phyloP scores from a whole-genome alignment of 257 asterid species.

The Solanum chiquidenum region DNA sequence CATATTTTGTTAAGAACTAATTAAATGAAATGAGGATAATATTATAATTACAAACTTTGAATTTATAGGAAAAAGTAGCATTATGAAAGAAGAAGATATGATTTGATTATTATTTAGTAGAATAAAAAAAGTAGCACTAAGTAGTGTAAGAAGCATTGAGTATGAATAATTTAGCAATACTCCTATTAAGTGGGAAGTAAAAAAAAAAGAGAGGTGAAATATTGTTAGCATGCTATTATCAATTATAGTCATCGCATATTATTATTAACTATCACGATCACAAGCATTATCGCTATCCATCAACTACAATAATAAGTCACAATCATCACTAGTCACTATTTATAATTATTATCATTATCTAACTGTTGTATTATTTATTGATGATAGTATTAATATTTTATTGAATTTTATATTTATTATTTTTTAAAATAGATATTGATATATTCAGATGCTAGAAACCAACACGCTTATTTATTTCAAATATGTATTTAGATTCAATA shows the following conservation, averaged over 20 bases:
- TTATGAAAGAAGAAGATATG: neutral
- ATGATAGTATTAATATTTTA: neutral
- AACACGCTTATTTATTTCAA: neutral
- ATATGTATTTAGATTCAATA: neutral
- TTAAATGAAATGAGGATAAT: neutral
- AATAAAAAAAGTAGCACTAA: neutral
- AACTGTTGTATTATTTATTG: neutral
- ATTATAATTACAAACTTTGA: too few relatives aligned
- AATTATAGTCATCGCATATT: too few relatives aligned
- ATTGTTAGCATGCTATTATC: neutral
- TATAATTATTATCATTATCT: neutral
- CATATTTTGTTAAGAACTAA: neutral
- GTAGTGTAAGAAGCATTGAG: neutral
- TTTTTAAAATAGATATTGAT: too few relatives aligned
- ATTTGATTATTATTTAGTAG: neutral
- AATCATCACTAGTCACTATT: neutral
- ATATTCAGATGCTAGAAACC: rapidly evolving
- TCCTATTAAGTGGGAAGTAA: neutral
- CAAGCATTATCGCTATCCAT: neutral
- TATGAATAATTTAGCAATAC: neutral
- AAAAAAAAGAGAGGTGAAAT: too few relatives aligned
- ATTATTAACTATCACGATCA: neutral
- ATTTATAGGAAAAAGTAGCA: neutral
- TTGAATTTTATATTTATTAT: neutral
- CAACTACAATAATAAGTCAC: neutral